Base-by-base conservation (phyloP, 2,329 filamentous ascomycete genomes). In the Botrytis porri region DNA sequence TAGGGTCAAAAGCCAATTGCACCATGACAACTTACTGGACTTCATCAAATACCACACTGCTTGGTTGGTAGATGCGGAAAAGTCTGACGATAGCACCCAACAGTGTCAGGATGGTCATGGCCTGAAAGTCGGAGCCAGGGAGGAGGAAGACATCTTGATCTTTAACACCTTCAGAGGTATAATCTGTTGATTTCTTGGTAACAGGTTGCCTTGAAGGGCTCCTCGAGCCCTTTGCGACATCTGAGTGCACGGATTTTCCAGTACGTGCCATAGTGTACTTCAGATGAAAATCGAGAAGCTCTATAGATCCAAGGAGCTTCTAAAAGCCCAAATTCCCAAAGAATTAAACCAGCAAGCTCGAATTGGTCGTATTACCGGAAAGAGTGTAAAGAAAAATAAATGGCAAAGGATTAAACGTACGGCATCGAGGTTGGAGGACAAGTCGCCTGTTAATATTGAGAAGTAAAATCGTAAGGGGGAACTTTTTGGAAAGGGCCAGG, bases 11-110 rank as follows among this genome's bases (percentile, higher is more conserved):
- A 66, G 18, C 7, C 29, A 41, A 20, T 29, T 72, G 73, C 37
- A 41, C 6, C 39, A n/a, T 25, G 16, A 35, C n/a, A 65, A 90
- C 94, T 82, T 89, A 97, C 94, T 99, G 96, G 82, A 99, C 96
- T 86, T 99, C 96, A 83, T 99, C 96, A 82, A 99, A 99, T 77
- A 99, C 96, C 75, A 99, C 96, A 80, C 95, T 98, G 80, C 90
- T 92, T 73, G 96, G 96, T 82, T 98, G 94, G 82, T 97, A 98
- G 84, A 99, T 98, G 81, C 94, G 91, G 86, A 97, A 99, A 76
- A 98, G 84, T 76, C 96, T 93, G 77, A 99, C 93, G 77, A 91
- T 84, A 72, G 92, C 87, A 69, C 93, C 93, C 76, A 98, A 79
- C 29, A 94, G 77, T 69, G 94, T 97, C 77, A 98, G 83, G 69